A percentile compares a stretch with the other conserved stretches of the same genome.
phyloP scores from a whole-genome alignment of 2,329 filamentous ascomycete species.

The Aspergillus tamarii region DNA sequence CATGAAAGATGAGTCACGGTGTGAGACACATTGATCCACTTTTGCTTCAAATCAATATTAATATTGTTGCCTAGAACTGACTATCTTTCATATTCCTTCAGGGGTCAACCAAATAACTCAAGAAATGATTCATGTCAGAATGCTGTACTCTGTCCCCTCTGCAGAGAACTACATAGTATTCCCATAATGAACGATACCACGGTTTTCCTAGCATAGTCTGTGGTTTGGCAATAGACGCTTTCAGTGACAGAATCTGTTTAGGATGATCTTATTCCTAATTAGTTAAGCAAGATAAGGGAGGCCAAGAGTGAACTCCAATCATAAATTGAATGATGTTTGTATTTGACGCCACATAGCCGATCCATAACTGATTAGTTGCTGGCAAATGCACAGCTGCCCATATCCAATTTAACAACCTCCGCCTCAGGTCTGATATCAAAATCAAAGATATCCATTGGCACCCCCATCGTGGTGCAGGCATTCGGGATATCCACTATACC shows the following conservation, averaged over 20 bases:
- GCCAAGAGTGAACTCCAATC: not conserved
- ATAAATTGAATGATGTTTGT: not conserved
- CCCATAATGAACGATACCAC: no score
- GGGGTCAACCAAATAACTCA: no score
- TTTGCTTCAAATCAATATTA: no score
- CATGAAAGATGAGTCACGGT: no score
- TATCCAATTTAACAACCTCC: slow-evolving; percentile 63
- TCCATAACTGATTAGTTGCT: slow-evolving; percentile 32
- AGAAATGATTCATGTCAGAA: no score
- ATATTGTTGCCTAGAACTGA: no score
- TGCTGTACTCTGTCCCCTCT: no score
- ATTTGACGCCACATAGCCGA: not conserved
- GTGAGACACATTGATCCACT: no score
- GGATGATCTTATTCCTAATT: not conserved
- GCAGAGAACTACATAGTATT: no score
- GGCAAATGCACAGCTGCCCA: slow-evolving; percentile 72
- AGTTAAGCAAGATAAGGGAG: not conserved
- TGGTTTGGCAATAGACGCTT: not conserved
- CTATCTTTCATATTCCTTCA: no score
- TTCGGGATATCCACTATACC: slow-evolving; percentile 92
- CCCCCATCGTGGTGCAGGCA: slow-evolving; percentile 82
- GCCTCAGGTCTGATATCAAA: slow-evolving; percentile 80
- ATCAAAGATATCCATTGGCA: slow-evolving; percentile 93
- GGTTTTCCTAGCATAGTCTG: no score
- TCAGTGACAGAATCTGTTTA: not conserved